A percentile compares a stretch with the other conserved stretches of the same genome.
phyloP scores from a whole-genome alignment of 2,329 filamentous ascomycete species.

The Trichoderma semiorbis region DNA sequence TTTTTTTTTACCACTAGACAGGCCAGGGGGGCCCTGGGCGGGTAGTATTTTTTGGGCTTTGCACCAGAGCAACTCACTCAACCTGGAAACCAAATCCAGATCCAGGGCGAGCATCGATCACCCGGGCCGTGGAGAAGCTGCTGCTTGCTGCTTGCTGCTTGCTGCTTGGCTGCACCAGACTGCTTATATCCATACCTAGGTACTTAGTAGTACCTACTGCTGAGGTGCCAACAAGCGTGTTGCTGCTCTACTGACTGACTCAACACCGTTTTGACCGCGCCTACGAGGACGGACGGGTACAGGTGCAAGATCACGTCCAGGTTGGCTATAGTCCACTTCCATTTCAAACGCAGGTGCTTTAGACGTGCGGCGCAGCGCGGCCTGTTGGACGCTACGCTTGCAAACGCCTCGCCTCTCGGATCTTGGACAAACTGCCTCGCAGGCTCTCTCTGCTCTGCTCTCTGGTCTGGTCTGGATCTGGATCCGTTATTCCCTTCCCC shows the following conservation, averaged over 20 bases:
- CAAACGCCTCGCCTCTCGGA: neutral
- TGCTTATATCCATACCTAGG: neutral
- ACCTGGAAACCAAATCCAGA: neutral
- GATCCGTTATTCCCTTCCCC: neutral
- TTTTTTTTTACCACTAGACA: neutral
- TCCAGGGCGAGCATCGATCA: slow-evolving; percentile 10
- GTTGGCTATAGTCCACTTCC: neutral
- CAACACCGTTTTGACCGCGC: neutral
- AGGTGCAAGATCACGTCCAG: neutral
- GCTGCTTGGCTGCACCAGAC: neutral
- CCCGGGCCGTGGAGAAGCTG: neutral
- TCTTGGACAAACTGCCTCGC: slow-evolving; percentile 12
- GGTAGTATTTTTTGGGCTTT: neutral
- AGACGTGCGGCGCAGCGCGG: slow-evolving; percentile 9
- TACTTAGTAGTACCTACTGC: neutral
- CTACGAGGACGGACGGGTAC: neutral
- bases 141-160: neutral
- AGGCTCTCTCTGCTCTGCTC: neutral
- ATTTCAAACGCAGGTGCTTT: neutral
- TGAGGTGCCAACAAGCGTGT: neutral
- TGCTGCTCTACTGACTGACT: neutral
- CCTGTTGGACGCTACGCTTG: slow-evolving; percentile 11
- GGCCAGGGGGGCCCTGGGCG: neutral
- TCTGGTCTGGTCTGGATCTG: neutral
- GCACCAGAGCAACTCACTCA: neutral